Conservation (phyloP, 2,329 filamentous ascomycete species). For the Bertia moriformis region DNA sequence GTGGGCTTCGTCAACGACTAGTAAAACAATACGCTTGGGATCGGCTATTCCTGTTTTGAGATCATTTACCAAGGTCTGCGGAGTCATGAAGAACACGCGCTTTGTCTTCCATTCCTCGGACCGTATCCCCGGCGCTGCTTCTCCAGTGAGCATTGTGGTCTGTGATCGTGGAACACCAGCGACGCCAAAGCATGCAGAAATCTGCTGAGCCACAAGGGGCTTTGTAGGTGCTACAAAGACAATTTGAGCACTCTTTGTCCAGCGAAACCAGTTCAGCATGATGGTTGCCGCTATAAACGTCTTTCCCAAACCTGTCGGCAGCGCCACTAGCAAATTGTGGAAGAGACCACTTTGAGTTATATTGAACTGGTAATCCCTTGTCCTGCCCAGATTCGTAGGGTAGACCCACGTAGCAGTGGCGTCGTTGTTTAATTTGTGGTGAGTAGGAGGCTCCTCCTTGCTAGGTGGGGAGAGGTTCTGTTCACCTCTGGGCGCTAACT, state of each 20-base stretch:
- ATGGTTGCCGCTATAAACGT: constrained; percentile 96
- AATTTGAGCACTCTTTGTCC: constrained; percentile 80
- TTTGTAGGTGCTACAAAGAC: constrained; percentile 94
- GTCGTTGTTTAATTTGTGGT: constrained; percentile 67
- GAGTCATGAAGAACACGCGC: constrained; percentile 96
- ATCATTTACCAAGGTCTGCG: constrained; percentile 87
- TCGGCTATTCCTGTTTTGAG: constrained; percentile 80
- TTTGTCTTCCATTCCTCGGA: constrained; percentile 78
- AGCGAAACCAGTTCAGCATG: constrained; percentile 92
- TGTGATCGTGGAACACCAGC: constrained; percentile 79
- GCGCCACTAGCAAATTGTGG: constrained; percentile 81
- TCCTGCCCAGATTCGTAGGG: constrained; percentile 76
- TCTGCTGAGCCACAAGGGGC: constrained; percentile 86
- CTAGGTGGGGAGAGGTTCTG: constrained; percentile 33
- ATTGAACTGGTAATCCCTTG: constrained; percentile 88
- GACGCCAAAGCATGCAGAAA: constrained; percentile 82
- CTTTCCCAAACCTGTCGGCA: constrained; percentile 90
- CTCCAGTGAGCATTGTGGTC: constrained; percentile 82
- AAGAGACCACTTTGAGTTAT: constrained; percentile 85
- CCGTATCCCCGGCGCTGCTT: constrained; percentile 59
- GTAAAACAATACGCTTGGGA: constrained; percentile 76
- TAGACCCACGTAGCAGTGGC: constrained; percentile 85
- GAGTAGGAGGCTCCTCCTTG: constrained; percentile 42
- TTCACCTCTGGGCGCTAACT: constrained; percentile 17
- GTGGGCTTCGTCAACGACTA: constrained; percentile 93